phyloP scores from a whole-genome alignment of 2,329 filamentous ascomycete species.

The Blumeriella jaapii region DNA sequence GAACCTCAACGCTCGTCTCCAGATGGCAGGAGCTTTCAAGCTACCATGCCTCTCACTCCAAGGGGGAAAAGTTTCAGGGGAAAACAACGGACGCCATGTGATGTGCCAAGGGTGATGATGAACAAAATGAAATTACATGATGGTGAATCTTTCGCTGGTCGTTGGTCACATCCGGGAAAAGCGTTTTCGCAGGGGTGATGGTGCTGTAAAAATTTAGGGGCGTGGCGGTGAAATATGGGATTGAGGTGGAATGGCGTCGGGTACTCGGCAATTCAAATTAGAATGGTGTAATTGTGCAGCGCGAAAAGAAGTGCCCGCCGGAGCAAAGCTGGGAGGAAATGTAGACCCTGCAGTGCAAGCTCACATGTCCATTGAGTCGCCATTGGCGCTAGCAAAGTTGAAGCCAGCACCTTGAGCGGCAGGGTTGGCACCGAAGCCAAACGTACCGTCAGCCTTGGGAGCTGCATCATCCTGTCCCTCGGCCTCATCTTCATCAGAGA shows the following conservation, averaged over 20 bases:
- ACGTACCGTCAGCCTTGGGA: constrained; percentile 41
- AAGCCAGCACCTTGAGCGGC: constrained; percentile 71
- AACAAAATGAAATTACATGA: constrained; percentile 27
- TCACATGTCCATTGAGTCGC: constrained; percentile 67
- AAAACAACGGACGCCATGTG: constrained; percentile 22
- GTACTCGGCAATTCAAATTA: constrained; percentile 21
- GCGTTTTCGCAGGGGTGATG: constrained; percentile 14
- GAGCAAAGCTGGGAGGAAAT: constrained; percentile 13
- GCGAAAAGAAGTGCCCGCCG: constrained; percentile 8
- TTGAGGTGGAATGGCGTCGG: constrained; percentile 8
- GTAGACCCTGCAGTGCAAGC: constrained; percentile 14
- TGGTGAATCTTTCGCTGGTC: constrained; percentile 29
- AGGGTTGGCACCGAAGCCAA: constrained; percentile 63
- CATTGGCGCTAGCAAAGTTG: constrained; percentile 78
- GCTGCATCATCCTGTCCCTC: constrained; percentile 40
- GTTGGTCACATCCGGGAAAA: constrained; percentile 25
- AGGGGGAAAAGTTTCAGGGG: constrained; percentile 15
- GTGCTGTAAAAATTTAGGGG: constrained; percentile 10
- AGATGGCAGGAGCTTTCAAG: constrained; percentile 27
- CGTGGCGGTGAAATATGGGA: constrained; percentile 5
- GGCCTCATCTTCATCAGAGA: constrained; percentile 98
- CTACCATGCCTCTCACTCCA: constrained; percentile 24
- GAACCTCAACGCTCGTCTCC: constrained; percentile 8
- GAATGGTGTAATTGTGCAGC: constrained; percentile 14
- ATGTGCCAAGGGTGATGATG: constrained; percentile 24